These are phyloP conservation scores for Globisporangium paddicum DNA, from an alignment of 352 stramenopile species.

Conservation along the genomic window DNA sequence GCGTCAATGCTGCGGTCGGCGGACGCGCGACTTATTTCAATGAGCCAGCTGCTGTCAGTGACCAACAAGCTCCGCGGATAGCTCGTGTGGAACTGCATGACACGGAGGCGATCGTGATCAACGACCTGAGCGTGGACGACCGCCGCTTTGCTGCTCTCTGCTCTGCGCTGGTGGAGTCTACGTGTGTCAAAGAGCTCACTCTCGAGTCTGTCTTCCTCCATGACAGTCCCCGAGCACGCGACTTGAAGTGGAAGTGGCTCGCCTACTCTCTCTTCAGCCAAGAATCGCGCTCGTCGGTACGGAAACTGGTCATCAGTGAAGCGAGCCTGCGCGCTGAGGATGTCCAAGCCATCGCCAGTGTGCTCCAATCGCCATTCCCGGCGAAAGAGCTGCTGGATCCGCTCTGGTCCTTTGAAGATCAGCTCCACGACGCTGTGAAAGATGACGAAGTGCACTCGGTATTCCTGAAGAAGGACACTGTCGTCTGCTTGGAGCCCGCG, in stretches of 20 bases:
- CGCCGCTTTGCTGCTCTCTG: conserved; percentile 12
- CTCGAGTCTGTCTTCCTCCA: conserved; percentile 10
- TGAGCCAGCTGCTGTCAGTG: not conserved
- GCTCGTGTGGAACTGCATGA: not conserved
- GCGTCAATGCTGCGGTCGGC: conserved; percentile 12
- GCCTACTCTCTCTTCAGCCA: conserved; percentile 12
- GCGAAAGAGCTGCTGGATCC: conserved; percentile 27
- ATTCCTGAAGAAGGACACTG: conserved; percentile 9
- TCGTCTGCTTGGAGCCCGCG: conserved; percentile 26
- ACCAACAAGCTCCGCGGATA: not conserved
- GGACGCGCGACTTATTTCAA: not conserved
- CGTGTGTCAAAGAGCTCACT: conserved; percentile 10
- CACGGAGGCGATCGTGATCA: conserved; percentile 9
- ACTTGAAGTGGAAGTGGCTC: conserved; percentile 14
- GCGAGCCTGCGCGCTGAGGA: conserved; percentile 12
- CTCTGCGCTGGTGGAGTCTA: conserved; percentile 5
- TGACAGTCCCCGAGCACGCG: conserved; percentile 5
- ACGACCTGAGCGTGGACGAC: conserved; percentile 13
- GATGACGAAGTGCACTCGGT: conserved; percentile 4
- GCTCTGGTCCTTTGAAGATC: conserved; percentile 23
- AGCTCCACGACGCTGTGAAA: conserved; percentile 8
- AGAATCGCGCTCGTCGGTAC: conserved; percentile 10
- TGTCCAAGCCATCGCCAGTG: conserved; percentile 19
- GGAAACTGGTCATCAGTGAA: conserved; percentile 6
- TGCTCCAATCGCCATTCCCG: conserved; percentile 18